These are phyloP conservation scores for Isoetes engelmannii DNA, from an alignment of 83 land plant species.

Conservation along the genomic window DNA sequence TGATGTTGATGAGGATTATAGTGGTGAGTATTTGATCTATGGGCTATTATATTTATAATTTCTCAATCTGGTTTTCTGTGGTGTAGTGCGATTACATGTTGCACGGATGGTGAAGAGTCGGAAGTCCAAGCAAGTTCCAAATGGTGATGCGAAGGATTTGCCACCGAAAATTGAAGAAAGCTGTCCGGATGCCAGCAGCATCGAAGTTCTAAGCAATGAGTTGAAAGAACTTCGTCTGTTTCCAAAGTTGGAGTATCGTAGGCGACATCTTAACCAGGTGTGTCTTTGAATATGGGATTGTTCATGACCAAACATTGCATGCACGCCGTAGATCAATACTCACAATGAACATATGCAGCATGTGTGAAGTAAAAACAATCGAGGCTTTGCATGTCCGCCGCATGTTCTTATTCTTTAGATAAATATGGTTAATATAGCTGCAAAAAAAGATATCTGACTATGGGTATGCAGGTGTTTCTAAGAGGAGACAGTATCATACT, in stretches of 20 bases:
- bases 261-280: constrained; percentile 31
- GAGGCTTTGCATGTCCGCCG: too few relatives aligned
- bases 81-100: neutral
- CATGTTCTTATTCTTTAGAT: neutral
- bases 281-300: neutral
- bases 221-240: constrained; percentile 27
- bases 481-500: constrained; percentile 25
- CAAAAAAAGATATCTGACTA: too few relatives aligned
- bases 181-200: neutral
- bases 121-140: too few relatives aligned
- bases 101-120: too few relatives aligned
- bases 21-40: constrained; percentile 23
- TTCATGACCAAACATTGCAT: neutral
- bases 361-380: too few relatives aligned
- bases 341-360: neutral
- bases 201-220: constrained; percentile 12
- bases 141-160: neutral
- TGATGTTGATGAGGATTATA: constrained; percentile 39
- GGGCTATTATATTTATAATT: neutral
- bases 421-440: neutral
- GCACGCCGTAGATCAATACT: neutral
- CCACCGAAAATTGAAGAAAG: neutral
- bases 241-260: constrained; percentile 26
- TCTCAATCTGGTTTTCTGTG: neutral
- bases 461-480: constrained; percentile 19